phyloP scores from a whole-genome alignment of 331 rosid species.

The Saraca asoca region DNA sequence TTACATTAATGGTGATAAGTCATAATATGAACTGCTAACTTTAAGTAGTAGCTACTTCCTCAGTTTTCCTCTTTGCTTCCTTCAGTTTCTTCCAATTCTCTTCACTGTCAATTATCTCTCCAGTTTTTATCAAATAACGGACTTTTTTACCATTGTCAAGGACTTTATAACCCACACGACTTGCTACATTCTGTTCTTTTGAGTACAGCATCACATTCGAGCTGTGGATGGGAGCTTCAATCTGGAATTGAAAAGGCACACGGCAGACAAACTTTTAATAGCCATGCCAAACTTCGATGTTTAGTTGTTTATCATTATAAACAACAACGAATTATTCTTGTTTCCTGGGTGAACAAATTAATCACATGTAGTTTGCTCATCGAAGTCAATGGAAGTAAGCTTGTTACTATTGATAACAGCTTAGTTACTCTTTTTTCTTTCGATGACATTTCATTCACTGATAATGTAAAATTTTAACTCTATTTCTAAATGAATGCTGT shows the following conservation, averaged over 20 bases:
- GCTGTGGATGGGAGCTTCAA: conserved; percentile 91
- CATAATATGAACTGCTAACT: conserved; percentile 22
- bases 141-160: conserved; percentile 82
- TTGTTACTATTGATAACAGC: background rate
- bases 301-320: background rate
- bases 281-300: background rate
- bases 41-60: conserved; percentile 62
- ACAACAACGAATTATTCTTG: background rate
- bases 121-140: conserved; percentile 89
- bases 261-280: conserved; percentile 2
- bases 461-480: too few relatives aligned
- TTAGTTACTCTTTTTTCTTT: too few relatives aligned
- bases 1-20: conserved; percentile 38
- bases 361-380: background rate
- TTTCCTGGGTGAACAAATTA: background rate
- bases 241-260: conserved; percentile 43
- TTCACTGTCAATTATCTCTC: conserved; percentile 68
- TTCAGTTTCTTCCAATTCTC: conserved; percentile 85
- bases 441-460: too few relatives aligned
- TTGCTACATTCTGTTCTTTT: conserved; percentile 78
- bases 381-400: background rate
- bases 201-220: conserved; percentile 98
- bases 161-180: conserved; percentile 87
- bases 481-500: conserved; percentile 12
- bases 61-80: conserved; percentile 62